A percentile compares a stretch with the other conserved stretches of the same genome.
Evolutionary conservation across 1,139 yeast genomes (phyloP).

Genomic region (Keqinozyma sinolaborantium): DNA sequence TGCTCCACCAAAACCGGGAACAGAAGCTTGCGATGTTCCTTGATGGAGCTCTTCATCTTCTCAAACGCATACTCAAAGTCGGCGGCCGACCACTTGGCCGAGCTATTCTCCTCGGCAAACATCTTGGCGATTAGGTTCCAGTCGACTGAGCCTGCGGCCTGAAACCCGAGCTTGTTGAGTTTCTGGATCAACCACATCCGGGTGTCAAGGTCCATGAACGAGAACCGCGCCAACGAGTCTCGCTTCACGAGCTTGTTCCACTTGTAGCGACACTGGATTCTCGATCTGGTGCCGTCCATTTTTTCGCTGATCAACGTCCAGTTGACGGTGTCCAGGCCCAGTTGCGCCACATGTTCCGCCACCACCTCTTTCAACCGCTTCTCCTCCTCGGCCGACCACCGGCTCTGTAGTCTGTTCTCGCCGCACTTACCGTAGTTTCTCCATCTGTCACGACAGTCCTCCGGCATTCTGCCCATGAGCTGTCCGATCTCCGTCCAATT

Average conservation of each 20-base stretch:
- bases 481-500: slow-evolving; percentile 86
- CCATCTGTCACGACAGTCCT: slow-evolving; percentile 95
- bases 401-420: slow-evolving; percentile 61
- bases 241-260: slow-evolving; percentile 80
- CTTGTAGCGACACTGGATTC: slow-evolving; percentile 92
- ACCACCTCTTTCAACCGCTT: slow-evolving; percentile 56
- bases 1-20: slow-evolving; percentile 21
- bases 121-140: slow-evolving; percentile 38
- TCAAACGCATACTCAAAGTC: slow-evolving; percentile 37
- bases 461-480: slow-evolving; percentile 88
- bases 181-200: slow-evolving; percentile 56
- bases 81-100: slow-evolving; percentile 22
- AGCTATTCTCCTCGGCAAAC: slow-evolving; percentile 9
- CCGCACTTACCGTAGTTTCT: slow-evolving; percentile 94
- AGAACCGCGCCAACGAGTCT: slow-evolving; percentile 49
- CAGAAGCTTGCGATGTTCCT: slow-evolving; percentile 23
- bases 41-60: slow-evolving; percentile 26
- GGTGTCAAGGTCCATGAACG: slow-evolving; percentile 47
- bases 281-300: slow-evolving; percentile 83
- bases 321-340: slow-evolving; percentile 45
- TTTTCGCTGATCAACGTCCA: slow-evolving; percentile 90
- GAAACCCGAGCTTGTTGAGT: slow-evolving; percentile 45
- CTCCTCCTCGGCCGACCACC: slow-evolving; percentile 81
- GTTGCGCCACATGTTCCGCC: slow-evolving; percentile 28
- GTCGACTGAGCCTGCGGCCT: slow-evolving; percentile 50